Conservation (phyloP, 805 yeast genomes). For the Saccharomycopsis sp. region DNA sequence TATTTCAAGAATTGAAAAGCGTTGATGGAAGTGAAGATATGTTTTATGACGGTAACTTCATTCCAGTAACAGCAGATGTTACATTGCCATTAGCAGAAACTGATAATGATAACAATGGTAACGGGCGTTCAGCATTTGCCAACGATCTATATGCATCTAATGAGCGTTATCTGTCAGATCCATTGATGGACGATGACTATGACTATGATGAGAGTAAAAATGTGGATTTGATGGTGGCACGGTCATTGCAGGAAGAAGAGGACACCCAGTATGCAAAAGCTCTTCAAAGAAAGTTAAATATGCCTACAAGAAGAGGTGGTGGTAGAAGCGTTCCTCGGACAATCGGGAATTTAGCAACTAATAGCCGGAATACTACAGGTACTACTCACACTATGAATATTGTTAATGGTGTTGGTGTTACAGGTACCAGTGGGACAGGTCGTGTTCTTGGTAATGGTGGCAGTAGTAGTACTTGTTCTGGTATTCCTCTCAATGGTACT, state of each 20-base stretch:
- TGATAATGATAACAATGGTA: neutral
- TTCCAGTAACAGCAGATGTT: conserved; percentile 31
- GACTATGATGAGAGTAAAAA: conserved; percentile 25
- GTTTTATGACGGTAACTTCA: conserved; percentile 61
- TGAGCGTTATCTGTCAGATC: neutral
- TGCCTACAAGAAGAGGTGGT: neutral
- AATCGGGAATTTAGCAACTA: too few species aligned
- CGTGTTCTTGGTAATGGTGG: too few species aligned
- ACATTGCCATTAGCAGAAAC: neutral
- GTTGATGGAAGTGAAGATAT: conserved; percentile 63
- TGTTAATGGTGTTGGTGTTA: too few species aligned
- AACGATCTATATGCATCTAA: neutral
- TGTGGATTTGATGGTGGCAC: conserved; percentile 42
- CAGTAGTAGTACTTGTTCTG: too few species aligned
- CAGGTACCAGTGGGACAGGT: too few species aligned
- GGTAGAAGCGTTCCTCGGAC: too few species aligned
- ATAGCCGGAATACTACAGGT: too few species aligned
- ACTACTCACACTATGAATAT: too few species aligned
- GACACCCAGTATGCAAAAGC: conserved; percentile 44
- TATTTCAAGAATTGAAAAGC: conserved; percentile 76
- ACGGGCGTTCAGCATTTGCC: neutral
- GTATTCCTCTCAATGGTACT: too few species aligned
- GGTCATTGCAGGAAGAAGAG: conserved; percentile 47
- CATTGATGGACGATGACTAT: conserved; percentile 19
- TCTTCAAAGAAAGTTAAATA: conserved; percentile 32